These are phyloP conservation scores for Acanthamoeba polyphaga DNA, from an alignment of 208 protist genomes.

Conservation along the genomic window DNA sequence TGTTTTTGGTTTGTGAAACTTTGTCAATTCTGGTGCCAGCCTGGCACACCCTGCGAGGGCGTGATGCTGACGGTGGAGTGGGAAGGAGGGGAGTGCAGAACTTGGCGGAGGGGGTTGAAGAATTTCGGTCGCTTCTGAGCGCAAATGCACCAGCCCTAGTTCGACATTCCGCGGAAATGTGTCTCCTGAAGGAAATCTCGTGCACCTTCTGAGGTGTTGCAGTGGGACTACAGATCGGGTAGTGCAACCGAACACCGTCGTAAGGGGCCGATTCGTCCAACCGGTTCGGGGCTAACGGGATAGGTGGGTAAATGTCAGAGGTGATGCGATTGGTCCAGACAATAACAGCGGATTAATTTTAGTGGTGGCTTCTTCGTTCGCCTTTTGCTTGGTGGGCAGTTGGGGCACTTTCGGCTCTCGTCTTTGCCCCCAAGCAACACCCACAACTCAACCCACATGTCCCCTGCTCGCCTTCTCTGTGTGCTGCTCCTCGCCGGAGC, in stretches of 20 bases:
- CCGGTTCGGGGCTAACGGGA: too few species aligned
- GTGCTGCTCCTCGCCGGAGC: background rate
- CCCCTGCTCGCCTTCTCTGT: background rate
- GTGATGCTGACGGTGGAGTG: background rate
- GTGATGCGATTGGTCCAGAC: background rate
- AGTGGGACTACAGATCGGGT: background rate
- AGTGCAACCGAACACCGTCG: too few species aligned
- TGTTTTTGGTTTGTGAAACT: background rate
- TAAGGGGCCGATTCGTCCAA: too few species aligned
- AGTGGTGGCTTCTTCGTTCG: background rate
- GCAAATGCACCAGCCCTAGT: background rate
- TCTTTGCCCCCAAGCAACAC: too few species aligned
- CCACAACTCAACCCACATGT: background rate
- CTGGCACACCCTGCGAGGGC: too few species aligned
- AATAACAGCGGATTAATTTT: background rate
- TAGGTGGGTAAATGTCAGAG: too few species aligned
- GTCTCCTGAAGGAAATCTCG: too few species aligned
- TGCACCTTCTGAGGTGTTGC: background rate
- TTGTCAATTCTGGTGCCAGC: too few species aligned
- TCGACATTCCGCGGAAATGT: background rate
- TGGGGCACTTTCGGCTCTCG: background rate
- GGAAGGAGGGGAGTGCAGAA: background rate
- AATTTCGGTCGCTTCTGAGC: background rate
- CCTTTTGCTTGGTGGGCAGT: background rate
- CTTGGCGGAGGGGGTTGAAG: background rate